phyloP scores from a whole-genome alignment of 2,329 filamentous ascomycete genomes.

The Neofusicoccum sp. region DNA sequence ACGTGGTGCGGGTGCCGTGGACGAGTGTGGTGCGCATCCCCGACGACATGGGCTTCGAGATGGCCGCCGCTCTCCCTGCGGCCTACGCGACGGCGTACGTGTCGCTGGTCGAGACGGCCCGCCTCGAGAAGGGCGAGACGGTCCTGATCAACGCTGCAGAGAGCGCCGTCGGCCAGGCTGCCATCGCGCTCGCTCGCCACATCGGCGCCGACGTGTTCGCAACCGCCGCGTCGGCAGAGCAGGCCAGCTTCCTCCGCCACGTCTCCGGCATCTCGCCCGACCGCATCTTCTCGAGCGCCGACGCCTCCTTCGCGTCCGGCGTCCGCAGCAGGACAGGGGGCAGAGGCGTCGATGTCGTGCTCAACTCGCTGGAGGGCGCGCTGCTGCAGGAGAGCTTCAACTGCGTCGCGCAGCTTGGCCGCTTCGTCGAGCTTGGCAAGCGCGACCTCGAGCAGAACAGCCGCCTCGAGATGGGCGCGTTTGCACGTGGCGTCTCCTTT shows the following conservation, averaged over 20 bases:
- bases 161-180: slow-evolving; percentile 34
- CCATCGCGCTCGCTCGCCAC: slow-evolving; percentile 28
- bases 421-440: slow-evolving; percentile 30
- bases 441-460: slow-evolving; percentile 17
- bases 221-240: slow-evolving; percentile 31
- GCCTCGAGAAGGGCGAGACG: slow-evolving; percentile 19
- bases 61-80: slow-evolving; percentile 27
- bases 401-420: slow-evolving; percentile 33
- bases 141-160: slow-evolving; percentile 37
- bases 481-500: slow-evolving; percentile 25
- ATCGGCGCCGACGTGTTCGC: slow-evolving; percentile 33
- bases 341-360: slow-evolving; percentile 39
- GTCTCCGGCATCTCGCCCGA: slow-evolving; percentile 31
- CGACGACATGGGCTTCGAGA: slow-evolving; percentile 26
- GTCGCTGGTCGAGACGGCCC: slow-evolving; percentile 24
- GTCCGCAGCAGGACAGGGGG: slow-evolving; percentile 29
- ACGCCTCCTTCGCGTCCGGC: slow-evolving; percentile 30
- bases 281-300: slow-evolving; percentile 36
- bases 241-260: slow-evolving; percentile 29
- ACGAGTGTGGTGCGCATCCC: not conserved
- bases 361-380: slow-evolving; percentile 35
- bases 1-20: not conserved
- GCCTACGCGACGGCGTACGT: slow-evolving; percentile 25
- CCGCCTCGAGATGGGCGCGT: slow-evolving; percentile 19
- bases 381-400: slow-evolving; percentile 30